phyloP scores from a whole-genome alignment of 208 protist species.

The Leishmania lainsoni region DNA sequence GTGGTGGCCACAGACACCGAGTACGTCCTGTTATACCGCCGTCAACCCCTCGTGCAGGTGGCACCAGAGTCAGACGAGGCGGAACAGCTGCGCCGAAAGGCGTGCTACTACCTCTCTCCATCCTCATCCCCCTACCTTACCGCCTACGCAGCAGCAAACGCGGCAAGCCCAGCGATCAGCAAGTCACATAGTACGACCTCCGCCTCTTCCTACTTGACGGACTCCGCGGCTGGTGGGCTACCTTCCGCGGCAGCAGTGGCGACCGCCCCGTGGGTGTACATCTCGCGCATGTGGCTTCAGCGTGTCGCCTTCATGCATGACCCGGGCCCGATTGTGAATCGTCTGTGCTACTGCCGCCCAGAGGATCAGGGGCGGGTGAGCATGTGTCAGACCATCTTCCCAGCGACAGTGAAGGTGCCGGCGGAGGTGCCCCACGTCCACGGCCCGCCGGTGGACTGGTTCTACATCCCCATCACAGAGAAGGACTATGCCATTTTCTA shows the following conservation, averaged over 20 bases:
- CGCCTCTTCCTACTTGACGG: neutral
- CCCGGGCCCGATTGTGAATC: constrained; percentile 83
- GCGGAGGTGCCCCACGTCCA: constrained; percentile 52
- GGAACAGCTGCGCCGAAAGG: constrained; percentile 55
- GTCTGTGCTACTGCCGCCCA: constrained; percentile 69
- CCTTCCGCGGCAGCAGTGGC: no score
- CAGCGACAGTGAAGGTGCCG: constrained; percentile 29
- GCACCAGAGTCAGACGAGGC: constrained; percentile 25
- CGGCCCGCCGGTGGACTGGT: constrained; percentile 69
- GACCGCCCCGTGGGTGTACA: constrained; percentile 42
- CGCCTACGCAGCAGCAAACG: neutral
- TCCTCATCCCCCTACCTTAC: neutral
- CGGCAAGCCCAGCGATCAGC: neutral
- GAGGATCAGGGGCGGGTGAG: constrained; percentile 22
- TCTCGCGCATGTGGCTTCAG: constrained; percentile 85
- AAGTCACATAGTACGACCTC: neutral
- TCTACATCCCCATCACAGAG: constrained; percentile 65
- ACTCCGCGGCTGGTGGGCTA: neutral
- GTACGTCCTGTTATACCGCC: constrained; percentile 87
- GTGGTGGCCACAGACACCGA: constrained; percentile 68
- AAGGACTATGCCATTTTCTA: constrained; percentile 74
- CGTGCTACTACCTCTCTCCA: constrained; percentile 45
- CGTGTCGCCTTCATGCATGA: constrained; percentile 77
- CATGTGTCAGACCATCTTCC: constrained; percentile 28
- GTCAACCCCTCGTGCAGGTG: constrained; percentile 59